These are phyloP conservation scores for Fusarium sulawesiense DNA, from an alignment of 2,329 filamentous ascomycete genomes.

Conservation along the genomic window DNA sequence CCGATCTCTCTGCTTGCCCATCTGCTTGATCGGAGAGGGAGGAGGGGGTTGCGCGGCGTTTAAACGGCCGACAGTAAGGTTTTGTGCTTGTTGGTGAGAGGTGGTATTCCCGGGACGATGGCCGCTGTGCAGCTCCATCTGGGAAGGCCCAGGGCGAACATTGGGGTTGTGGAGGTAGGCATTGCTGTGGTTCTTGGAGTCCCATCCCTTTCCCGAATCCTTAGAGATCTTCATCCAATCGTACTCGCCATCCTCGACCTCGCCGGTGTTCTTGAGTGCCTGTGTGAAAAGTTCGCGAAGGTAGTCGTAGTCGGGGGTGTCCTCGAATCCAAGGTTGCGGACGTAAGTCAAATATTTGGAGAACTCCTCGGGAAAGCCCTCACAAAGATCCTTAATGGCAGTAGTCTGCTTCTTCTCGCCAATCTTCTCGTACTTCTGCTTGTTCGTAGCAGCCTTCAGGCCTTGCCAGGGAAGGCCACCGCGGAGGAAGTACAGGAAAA, in stretches of 20 bases:
- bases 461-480: constrained; percentile 79
- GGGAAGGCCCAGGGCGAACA: constrained; percentile 81
- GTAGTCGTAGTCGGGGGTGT: constrained; percentile 98
- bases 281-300: constrained; percentile 96
- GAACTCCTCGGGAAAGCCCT: constrained; percentile 96
- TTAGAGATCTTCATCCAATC: constrained; percentile 99
- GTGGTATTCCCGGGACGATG: constrained; percentile 74
- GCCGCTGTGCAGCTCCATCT: constrained; percentile 83
- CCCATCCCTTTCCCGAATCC: constrained; percentile 87
- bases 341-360: constrained; percentile 98
- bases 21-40: constrained; percentile 85
- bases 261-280: constrained; percentile 91
- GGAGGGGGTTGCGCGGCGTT: constrained; percentile 92
- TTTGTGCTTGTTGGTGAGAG: constrained; percentile 70
- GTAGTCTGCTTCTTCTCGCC: constrained; percentile 99
- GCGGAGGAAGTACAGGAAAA: constrained; percentile 81
- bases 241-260: constrained; percentile 97
- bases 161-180: constrained; percentile 79
- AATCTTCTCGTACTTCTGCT: constrained; percentile 99
- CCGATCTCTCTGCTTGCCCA: constrained; percentile 78
- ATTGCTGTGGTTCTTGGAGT: constrained; percentile 75
- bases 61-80: constrained; percentile 87
- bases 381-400: constrained; percentile 94
- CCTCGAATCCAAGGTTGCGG: constrained; percentile 96
- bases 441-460: constrained; percentile 78